A percentile compares a stretch with the other conserved stretches of the same genome.
phyloP scores from a whole-genome alignment of 192 early-diverging fungal genomes.

The Coemansia sp. region DNA sequence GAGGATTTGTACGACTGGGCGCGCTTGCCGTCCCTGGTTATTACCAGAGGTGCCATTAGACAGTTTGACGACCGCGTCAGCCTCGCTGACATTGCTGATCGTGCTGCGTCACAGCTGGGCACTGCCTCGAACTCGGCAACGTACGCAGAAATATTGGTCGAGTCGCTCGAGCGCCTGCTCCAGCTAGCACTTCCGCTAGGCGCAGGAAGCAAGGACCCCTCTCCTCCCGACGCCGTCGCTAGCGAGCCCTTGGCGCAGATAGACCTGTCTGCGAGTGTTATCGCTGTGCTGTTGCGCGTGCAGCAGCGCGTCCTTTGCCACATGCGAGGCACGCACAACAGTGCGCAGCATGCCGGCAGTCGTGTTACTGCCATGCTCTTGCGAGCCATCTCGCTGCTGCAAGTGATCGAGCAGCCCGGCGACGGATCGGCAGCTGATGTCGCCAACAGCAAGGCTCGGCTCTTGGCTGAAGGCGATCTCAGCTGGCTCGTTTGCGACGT shows the following conservation, averaged over 20 bases:
- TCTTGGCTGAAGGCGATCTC: conserved; percentile 22
- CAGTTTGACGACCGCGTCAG: conserved; percentile 21
- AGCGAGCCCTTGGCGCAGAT: conserved; percentile 6
- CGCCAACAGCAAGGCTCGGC: background rate
- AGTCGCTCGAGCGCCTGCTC: conserved; percentile 28
- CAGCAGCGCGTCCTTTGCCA: conserved; percentile 12
- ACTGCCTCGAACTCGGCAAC: background rate
- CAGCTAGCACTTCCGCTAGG: conserved; percentile 30
- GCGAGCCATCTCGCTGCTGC: conserved; percentile 22
- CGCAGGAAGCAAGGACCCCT: background rate
- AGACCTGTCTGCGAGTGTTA: conserved; percentile 18
- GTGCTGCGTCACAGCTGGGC: conserved; percentile 11
- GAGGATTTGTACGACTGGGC: conserved; percentile 30
- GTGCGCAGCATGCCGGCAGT: background rate
- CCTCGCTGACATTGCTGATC: conserved; percentile 25
- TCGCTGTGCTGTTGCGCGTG: conserved; percentile 7
- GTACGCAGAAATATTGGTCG: conserved; percentile 36
- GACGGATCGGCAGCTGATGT: background rate
- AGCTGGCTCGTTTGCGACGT: conserved; percentile 28
- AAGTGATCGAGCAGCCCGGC: conserved; percentile 1
- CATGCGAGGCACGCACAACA: conserved; percentile 7
- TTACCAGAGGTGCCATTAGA: conserved; percentile 14
- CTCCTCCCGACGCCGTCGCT: conserved; percentile 9
- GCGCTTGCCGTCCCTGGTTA: background rate
- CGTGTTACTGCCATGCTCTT: conserved; percentile 15